These are phyloP conservation scores for Rhododendron williamsianum DNA, from an alignment of 148 eudicot genomes.

Conservation along the genomic window DNA sequence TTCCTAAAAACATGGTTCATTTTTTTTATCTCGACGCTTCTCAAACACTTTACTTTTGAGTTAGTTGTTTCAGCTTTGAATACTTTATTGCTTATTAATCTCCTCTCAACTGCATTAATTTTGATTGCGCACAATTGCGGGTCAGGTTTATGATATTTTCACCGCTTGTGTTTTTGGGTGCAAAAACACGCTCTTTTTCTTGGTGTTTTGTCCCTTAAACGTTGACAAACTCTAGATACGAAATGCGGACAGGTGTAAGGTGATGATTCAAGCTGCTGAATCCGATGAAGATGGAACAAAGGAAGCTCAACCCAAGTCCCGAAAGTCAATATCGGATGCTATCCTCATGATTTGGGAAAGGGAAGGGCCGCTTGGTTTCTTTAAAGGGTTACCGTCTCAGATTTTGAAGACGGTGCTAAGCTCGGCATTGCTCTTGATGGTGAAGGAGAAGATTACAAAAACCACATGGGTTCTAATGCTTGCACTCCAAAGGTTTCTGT, in stretches of 20 bases:
- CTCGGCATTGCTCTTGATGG: constrained; percentile 90
- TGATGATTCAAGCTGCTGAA: constrained; percentile 80
- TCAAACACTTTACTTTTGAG: background rate
- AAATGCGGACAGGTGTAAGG: constrained; percentile 64
- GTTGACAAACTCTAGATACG: background rate
- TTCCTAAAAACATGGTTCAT: background rate
- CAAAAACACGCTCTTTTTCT: background rate
- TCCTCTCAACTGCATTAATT: background rate
- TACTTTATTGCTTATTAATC: background rate
- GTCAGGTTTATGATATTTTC: background rate
- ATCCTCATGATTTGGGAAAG: constrained; percentile 58
- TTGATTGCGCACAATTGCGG: background rate
- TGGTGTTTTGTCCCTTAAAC: background rate
- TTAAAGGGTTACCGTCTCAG: constrained; percentile 84
- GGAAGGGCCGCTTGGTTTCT: constrained; percentile 78
- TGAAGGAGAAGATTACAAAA: constrained; percentile 91
- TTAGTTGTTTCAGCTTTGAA: background rate
- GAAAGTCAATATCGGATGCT: constrained; percentile 53
- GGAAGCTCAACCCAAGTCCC: constrained; percentile 29
- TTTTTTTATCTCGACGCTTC: background rate
- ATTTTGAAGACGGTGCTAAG: constrained; percentile 88
- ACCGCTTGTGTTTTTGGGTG: background rate
- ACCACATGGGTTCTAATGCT: constrained; percentile 75
- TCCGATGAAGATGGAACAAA: constrained; percentile 34
- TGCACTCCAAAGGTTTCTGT: constrained; percentile 54